A percentile compares a stretch with the other conserved stretches of the same genome.
Conservation (phyloP, 441 rosid species). For the Lepidium campestre region DNA sequence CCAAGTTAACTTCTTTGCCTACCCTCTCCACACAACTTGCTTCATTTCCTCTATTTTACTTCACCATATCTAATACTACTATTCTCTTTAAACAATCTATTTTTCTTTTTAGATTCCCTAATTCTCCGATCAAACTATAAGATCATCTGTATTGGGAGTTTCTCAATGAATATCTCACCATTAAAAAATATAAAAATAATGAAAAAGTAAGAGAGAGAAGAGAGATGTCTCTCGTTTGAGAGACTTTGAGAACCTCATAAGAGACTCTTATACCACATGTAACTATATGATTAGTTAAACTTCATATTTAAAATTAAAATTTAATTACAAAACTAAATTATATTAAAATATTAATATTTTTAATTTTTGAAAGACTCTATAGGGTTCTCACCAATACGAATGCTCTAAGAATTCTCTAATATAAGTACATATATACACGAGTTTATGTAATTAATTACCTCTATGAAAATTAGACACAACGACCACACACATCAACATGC, state of each 20-base stretch:
- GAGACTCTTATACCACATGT: too few species aligned
- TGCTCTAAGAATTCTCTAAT: background rate
- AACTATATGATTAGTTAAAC: too few species aligned
- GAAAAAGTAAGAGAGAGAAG: too few species aligned
- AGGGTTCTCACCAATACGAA: too few species aligned
- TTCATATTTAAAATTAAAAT: too few species aligned
- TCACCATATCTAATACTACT: background rate
- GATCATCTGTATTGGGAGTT: too few species aligned
- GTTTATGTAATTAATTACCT: background rate
- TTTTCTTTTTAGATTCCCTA: background rate
- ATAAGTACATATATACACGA: background rate
- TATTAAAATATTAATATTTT: too few species aligned
- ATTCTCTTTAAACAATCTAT: background rate
- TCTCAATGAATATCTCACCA: too few species aligned
- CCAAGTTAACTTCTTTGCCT: constrained; percentile 15
- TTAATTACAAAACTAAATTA: too few species aligned
- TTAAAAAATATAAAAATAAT: too few species aligned
- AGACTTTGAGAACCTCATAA: too few species aligned
- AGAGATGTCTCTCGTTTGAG: too few species aligned
- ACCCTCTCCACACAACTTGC: constrained; percentile 2
- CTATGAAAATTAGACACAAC: background rate
- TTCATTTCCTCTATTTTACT: background rate
- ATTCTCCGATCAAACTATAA: background rate
- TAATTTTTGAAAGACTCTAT: background rate
- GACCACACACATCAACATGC: background rate